A percentile compares a stretch with the other conserved stretches of the same genome.
Evolutionary conservation across 441 rosid genomes (phyloP).

Genomic region (Gossypium davidsonii): DNA sequence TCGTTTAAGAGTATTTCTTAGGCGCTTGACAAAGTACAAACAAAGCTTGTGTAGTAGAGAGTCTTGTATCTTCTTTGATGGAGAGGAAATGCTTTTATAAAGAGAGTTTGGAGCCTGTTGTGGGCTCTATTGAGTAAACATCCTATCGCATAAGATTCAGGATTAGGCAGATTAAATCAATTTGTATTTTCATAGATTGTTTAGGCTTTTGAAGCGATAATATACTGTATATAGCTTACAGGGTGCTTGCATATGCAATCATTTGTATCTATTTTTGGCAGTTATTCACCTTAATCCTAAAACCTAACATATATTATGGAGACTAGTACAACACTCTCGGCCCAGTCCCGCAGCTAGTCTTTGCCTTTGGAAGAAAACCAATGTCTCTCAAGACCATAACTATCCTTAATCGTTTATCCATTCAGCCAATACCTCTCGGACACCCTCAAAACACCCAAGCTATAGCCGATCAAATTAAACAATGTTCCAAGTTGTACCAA

Average conservation of each 20-base stretch:
- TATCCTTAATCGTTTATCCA: background rate
- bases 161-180: background rate
- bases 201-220: background rate
- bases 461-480: conserved; percentile 19
- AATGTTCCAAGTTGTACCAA: conserved; percentile 26
- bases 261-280: background rate
- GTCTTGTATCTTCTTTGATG: too few relatives aligned
- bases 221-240: too few relatives aligned
- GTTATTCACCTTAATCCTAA: background rate
- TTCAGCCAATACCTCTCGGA: background rate
- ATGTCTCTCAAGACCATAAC: conserved; percentile 1
- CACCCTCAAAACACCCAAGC: conserved; percentile 5
- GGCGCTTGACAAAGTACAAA: too few relatives aligned
- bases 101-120: too few relatives aligned
- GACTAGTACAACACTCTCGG: background rate
- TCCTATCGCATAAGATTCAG: background rate
- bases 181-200: background rate
- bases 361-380: background rate
- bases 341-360: background rate
- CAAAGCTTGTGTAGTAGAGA: too few relatives aligned
- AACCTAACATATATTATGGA: background rate
- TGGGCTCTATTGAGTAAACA: too few relatives aligned
- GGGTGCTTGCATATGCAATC: background rate
- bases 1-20: too few relatives aligned
- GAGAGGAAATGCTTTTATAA: too few relatives aligned